These are phyloP conservation scores for Petunia secreta DNA, from an alignment of 257 asterid species.

Conservation along the genomic window DNA sequence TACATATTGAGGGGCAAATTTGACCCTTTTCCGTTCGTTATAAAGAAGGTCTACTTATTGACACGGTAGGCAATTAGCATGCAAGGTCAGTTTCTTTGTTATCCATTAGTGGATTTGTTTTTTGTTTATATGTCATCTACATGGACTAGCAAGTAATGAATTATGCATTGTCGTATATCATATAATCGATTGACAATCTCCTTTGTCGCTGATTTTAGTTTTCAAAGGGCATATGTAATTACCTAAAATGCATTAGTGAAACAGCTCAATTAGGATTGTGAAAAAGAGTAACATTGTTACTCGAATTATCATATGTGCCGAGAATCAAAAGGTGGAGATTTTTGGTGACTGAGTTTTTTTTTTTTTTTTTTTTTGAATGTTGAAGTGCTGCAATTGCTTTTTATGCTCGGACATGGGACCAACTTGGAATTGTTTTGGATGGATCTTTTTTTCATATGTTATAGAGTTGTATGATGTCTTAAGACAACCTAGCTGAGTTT, in stretches of 20 bases:
- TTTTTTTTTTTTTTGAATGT: neutral
- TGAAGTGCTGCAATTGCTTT: neutral
- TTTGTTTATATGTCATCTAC: conserved; percentile 10
- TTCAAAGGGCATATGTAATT: conserved; percentile 7
- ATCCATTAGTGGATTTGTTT: neutral
- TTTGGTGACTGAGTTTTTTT: conserved; percentile 12
- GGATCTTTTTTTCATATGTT: conserved; percentile 16
- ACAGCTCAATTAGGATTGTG: neutral
- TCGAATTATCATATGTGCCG: neutral
- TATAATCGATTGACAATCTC: neutral
- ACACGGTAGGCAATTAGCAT: neutral
- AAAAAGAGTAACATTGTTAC: neutral
- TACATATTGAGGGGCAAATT: too few relatives aligned
- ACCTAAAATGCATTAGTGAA: neutral
- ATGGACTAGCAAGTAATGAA: neutral
- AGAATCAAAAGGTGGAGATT: neutral
- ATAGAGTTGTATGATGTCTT: conserved; percentile 9
- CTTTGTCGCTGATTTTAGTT: conserved; percentile 4
- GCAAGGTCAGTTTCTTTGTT: neutral
- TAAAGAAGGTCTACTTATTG: neutral
- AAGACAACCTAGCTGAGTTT: neutral
- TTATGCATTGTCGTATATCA: conserved; percentile 2
- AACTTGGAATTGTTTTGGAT: neutral
- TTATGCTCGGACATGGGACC: neutral
- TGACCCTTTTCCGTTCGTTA: too few relatives aligned